Percentiles rank a stretch among this genome's conserved stretches.
These are phyloP conservation scores for Talaromyces sp. DNA, from an alignment of 2,329 filamentous ascomycete species.

Conservation along the genomic window DNA sequence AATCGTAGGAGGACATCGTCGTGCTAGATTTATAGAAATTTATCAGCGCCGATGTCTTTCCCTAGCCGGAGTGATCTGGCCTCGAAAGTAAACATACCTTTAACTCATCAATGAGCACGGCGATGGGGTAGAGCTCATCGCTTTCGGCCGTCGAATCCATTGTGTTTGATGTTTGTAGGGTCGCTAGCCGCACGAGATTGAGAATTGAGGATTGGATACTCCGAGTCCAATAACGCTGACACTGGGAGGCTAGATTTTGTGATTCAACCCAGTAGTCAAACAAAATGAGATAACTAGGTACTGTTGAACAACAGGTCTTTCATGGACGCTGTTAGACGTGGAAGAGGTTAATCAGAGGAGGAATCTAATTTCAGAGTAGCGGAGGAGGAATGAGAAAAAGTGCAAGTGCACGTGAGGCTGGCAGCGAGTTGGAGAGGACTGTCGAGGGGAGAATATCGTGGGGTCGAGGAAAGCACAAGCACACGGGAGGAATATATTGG, in stretches of 20 bases:
- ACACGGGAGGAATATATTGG: slow-evolving; percentile 11
- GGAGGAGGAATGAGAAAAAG: background rate
- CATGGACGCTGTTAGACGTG: slow-evolving; percentile 20
- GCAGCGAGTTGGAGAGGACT: slow-evolving; percentile 28
- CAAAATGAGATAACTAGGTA: slow-evolving; percentile 22
- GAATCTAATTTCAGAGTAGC: background rate
- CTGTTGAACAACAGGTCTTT: slow-evolving; percentile 21
- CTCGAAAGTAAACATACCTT: slow-evolving; percentile 64
- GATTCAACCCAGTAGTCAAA: slow-evolving; percentile 28
- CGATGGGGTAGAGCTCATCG: slow-evolving; percentile 99
- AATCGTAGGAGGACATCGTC: slow-evolving; percentile 96
- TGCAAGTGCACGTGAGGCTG: slow-evolving; percentile 27
- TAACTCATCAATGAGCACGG: slow-evolving; percentile 98
- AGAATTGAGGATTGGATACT: slow-evolving; percentile 29
- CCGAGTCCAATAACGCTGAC: slow-evolving; percentile 34
- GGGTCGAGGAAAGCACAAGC: slow-evolving; percentile 14
- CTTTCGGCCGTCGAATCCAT: slow-evolving; percentile 92
- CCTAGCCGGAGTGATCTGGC: background rate
- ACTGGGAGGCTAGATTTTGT: slow-evolving; percentile 24
- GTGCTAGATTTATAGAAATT: slow-evolving; percentile 58
- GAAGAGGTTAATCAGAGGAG: slow-evolving; percentile 20
- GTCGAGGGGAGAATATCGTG: slow-evolving; percentile 30
- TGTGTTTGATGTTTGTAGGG: slow-evolving; percentile 44
- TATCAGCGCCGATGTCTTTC: background rate
- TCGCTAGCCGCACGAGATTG: slow-evolving; percentile 24